Evolutionary conservation across 2,329 filamentous ascomycete genomes (phyloP).

Genomic region (Diaporthe ampelina): DNA sequence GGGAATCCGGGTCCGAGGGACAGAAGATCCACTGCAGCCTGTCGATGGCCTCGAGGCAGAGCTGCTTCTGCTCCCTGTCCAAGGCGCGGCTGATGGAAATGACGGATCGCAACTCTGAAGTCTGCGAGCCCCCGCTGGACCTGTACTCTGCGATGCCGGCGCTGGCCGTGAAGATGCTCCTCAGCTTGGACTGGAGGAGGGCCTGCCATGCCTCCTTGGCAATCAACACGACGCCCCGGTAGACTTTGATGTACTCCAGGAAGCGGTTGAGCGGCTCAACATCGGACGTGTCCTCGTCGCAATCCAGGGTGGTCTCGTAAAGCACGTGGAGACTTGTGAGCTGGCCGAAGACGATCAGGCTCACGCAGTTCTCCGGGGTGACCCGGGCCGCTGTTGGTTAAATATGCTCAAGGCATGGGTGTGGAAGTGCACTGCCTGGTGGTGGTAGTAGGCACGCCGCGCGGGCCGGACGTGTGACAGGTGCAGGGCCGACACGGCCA

Average conservation of each 20-base stretch:
- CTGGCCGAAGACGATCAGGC: conserved; percentile 61
- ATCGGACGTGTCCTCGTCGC: conserved; percentile 48
- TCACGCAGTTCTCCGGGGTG: conserved; percentile 52
- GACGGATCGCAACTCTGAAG: conserved; percentile 28
- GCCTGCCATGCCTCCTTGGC: conserved; percentile 52
- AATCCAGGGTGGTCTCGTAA: conserved; percentile 58
- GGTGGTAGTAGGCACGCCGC: conserved; percentile 48
- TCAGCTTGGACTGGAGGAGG: conserved; percentile 54
- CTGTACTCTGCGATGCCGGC: conserved; percentile 1
- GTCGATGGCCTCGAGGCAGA: conserved; percentile 29
- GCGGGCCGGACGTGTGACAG: conserved; percentile 40
- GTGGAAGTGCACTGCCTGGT: conserved; percentile 60
- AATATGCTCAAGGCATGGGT: conserved; percentile 58
- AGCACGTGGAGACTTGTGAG: conserved; percentile 62
- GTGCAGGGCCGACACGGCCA: conserved; percentile 31
- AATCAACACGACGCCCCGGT: conserved; percentile 58
- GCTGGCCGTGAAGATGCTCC: conserved; percentile 44
- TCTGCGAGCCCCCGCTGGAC: conserved; percentile 13
- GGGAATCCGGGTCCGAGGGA: background rate
- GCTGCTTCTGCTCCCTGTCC: conserved; percentile 33
- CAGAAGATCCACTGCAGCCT: conserved; percentile 36
- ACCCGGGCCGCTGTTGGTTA: conserved; percentile 50
- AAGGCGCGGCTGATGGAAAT: conserved; percentile 26
- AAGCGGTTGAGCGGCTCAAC: conserved; percentile 58
- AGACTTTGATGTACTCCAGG: conserved; percentile 57